phyloP scores from a whole-genome alignment of 148 eudicot species.

The Hydrangea macrophylla region DNA sequence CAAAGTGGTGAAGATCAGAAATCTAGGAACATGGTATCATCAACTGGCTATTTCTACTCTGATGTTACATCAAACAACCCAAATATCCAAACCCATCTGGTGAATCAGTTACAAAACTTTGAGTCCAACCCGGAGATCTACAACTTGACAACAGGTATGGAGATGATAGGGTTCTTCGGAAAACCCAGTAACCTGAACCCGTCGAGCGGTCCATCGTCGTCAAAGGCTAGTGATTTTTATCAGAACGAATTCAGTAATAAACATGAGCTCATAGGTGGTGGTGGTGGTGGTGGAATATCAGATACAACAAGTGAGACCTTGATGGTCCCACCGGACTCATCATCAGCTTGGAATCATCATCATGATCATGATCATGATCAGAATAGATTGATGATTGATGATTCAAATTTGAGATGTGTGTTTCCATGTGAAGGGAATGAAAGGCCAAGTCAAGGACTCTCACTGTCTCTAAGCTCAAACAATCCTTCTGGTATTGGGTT shows the following conservation, averaged over 20 bases:
- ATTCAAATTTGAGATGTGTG: conserved; percentile 55
- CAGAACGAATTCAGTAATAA: conserved; percentile 11
- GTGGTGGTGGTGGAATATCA: background rate
- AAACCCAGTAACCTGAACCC: conserved; percentile 10
- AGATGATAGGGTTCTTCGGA: conserved; percentile 46
- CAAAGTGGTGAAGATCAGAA: conserved; percentile 27
- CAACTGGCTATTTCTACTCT: conserved; percentile 39
- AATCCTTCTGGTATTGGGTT: conserved; percentile 72
- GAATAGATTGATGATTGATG: conserved; percentile 27
- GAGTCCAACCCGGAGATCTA: conserved; percentile 56
- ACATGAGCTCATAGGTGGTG: background rate
- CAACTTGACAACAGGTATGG: conserved; percentile 48
- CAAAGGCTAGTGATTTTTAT: conserved; percentile 14
- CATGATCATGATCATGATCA: too few species aligned
- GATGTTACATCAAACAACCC: conserved; percentile 20
- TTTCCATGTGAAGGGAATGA: conserved; percentile 83
- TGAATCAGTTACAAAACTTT: conserved; percentile 26
- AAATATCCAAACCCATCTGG: conserved; percentile 25
- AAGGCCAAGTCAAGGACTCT: conserved; percentile 90
- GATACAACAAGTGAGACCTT: conserved; percentile 14
- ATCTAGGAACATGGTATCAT: conserved; percentile 31
- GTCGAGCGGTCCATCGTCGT: conserved; percentile 16
- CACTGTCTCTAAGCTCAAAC: conserved; percentile 69
- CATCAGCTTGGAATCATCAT: conserved; percentile 15
- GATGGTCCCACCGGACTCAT: conserved; percentile 6